Evolutionary conservation across 768 basidiomycete species (phyloP).

Genomic region (Tulasnella calospora): DNA sequence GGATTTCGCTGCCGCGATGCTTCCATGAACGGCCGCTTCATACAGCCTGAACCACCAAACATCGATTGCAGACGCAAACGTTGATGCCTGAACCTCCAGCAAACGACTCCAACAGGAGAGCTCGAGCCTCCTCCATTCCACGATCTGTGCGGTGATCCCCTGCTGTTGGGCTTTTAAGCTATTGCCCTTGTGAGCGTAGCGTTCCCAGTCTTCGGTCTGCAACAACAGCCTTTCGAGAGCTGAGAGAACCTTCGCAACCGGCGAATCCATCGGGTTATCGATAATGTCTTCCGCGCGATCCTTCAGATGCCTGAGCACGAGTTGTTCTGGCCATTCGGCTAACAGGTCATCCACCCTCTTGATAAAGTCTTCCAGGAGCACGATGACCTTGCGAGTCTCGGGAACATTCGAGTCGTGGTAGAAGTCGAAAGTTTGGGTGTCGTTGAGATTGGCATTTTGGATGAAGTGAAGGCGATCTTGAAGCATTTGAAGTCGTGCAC

Average conservation of each 20-base stretch:
- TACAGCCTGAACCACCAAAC: conserved; percentile 91
- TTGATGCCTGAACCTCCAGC: conserved; percentile 61
- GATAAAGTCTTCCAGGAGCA: conserved; percentile 49
- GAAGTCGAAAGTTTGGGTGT: conserved; percentile 52
- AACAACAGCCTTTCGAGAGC: conserved; percentile 78
- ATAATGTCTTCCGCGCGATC: conserved; percentile 66
- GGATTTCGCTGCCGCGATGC: conserved; percentile 38
- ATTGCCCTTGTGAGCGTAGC: conserved; percentile 88
- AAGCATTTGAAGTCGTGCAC: conserved; percentile 19
- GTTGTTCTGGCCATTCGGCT: conserved; percentile 92
- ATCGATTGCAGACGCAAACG: conserved; percentile 38
- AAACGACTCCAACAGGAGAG: conserved; percentile 80
- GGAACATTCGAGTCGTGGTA: conserved; percentile 71
- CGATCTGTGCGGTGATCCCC: conserved; percentile 62
- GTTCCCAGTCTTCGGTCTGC: conserved; percentile 94
- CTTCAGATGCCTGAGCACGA: conserved; percentile 83
- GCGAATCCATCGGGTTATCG: conserved; percentile 54
- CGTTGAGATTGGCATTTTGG: conserved; percentile 33
- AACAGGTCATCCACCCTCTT: conserved; percentile 53
- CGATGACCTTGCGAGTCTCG: conserved; percentile 60
- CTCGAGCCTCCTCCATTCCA: conserved; percentile 88
- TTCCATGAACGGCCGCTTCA: conserved; percentile 64
- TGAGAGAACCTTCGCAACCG: conserved; percentile 77
- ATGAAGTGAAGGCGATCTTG: conserved; percentile 15
- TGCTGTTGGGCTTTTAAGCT: conserved; percentile 65